These are phyloP conservation scores for Fraxinus latifolia DNA, from an alignment of 305 asterid genomes.

Conservation along the genomic window DNA sequence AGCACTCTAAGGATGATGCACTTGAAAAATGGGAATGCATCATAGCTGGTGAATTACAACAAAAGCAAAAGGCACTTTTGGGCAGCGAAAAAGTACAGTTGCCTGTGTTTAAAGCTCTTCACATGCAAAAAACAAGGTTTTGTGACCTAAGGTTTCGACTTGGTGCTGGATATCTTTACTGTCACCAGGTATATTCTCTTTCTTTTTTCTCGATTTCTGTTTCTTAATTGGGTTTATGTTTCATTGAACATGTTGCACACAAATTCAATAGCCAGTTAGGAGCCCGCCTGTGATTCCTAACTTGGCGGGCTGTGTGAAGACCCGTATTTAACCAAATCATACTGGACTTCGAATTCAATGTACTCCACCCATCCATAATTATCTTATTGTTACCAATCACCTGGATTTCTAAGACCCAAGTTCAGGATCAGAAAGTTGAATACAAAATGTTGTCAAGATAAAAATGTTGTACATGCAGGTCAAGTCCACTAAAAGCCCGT, in stretches of 20 bases:
- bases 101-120: conserved; percentile 56
- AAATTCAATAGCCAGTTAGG: background rate
- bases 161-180: conserved; percentile 84
- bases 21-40: conserved; percentile 79
- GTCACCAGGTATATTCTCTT: conserved; percentile 67
- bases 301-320: background rate
- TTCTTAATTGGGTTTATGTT: background rate
- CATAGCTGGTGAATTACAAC: conserved; percentile 58
- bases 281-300: background rate
- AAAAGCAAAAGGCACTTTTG: conserved; percentile 60
- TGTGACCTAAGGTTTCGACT: conserved; percentile 70
- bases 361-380: background rate
- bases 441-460: background rate
- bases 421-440: background rate
- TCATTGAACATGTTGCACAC: background rate
- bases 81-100: conserved; percentile 44
- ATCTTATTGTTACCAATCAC: background rate
- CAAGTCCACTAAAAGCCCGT: background rate
- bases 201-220: background rate
- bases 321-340: background rate
- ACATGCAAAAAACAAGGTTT: conserved; percentile 66
- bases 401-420: background rate
- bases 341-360: background rate
- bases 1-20: conserved; percentile 58
- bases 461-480: background rate